A percentile compares a stretch with the other conserved stretches of the same genome.
Evolutionary conservation across 331 rosid genomes (phyloP).

Genomic region (Rhamnella rubrinervis): DNA sequence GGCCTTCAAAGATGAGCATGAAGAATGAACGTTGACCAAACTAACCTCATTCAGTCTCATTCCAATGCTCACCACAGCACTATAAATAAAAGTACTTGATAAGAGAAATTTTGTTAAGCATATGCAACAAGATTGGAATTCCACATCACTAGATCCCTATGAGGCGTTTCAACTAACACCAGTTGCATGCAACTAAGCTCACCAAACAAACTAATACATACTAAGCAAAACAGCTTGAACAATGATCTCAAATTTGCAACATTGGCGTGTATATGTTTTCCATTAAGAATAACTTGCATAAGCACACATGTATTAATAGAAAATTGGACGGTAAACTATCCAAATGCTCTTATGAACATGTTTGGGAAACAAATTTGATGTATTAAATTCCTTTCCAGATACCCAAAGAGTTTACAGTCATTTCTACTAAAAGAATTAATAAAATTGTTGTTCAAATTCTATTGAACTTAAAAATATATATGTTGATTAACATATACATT

Average conservation of each 20-base stretch:
- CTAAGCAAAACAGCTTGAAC: slow-evolving; percentile 8
- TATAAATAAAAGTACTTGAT: background rate
- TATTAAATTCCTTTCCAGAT: no score
- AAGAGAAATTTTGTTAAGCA: slow-evolving; percentile 5
- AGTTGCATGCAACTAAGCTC: background rate
- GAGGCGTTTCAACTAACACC: slow-evolving; percentile 16
- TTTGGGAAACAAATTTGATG: no score
- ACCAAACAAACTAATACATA: slow-evolving; percentile 7
- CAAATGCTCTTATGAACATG: no score
- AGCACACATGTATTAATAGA: slow-evolving; percentile 6
- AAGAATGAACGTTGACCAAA: slow-evolving; percentile 13
- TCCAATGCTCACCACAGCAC: slow-evolving; percentile 2
- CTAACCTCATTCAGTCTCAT: slow-evolving; percentile 5
- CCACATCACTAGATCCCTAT: slow-evolving; percentile 16
- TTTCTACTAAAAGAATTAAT: no score
- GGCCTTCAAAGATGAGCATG: slow-evolving; percentile 8
- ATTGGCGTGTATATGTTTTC: slow-evolving; percentile 8
- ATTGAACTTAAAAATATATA: no score
- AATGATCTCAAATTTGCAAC: slow-evolving; percentile 12
- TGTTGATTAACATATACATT: no score
- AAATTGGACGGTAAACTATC: slow-evolving; percentile 13
- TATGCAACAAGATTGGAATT: slow-evolving; percentile 11
- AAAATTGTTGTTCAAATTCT: no score
- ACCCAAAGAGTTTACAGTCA: no score
- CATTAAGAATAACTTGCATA: background rate